Conservation (phyloP, 2,329 filamentous ascomycete species). For the Canariomyces notabilis region DNA sequence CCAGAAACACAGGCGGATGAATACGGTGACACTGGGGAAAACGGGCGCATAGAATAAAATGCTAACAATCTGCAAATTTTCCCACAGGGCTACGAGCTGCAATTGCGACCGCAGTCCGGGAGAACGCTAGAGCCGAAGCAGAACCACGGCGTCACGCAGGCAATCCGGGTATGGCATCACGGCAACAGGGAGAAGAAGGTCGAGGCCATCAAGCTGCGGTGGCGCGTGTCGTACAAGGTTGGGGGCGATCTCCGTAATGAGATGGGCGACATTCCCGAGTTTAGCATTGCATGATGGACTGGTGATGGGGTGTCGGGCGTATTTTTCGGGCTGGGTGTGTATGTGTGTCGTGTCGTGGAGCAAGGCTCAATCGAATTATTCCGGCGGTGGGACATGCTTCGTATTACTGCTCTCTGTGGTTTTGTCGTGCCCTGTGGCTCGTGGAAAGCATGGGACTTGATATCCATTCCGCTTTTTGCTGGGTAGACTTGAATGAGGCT, state of each 20-base stretch:
- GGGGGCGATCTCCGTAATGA: slow-evolving; percentile 65
- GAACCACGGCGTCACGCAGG: slow-evolving; percentile 71
- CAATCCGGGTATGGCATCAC: slow-evolving; percentile 69
- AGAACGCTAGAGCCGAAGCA: slow-evolving; percentile 69
- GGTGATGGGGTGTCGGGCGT: not conserved
- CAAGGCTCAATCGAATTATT: too few species aligned
- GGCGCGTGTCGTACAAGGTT: slow-evolving; percentile 76
- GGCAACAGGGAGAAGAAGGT: slow-evolving; percentile 65
- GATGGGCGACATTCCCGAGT: slow-evolving; percentile 76
- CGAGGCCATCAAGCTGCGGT: slow-evolving; percentile 78
- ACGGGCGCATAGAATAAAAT: too few species aligned
- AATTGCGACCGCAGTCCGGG: slow-evolving; percentile 80
- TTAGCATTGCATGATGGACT: slow-evolving; percentile 67
- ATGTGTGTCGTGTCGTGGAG: not conserved
- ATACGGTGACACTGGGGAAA: not conserved
- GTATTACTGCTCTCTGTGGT: not conserved
- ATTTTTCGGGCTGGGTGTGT: not conserved
- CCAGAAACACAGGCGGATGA: too few species aligned
- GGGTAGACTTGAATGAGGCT: not conserved
- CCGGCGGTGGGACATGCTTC: too few species aligned
- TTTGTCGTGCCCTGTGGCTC: not conserved
- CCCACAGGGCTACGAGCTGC: slow-evolving; percentile 69
- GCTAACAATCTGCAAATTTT: not conserved
- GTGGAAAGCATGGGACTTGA: not conserved
- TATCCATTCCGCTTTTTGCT: not conserved